Conservation (phyloP, 768 basidiomycete species). For the Amylocystis lapponica region DNA sequence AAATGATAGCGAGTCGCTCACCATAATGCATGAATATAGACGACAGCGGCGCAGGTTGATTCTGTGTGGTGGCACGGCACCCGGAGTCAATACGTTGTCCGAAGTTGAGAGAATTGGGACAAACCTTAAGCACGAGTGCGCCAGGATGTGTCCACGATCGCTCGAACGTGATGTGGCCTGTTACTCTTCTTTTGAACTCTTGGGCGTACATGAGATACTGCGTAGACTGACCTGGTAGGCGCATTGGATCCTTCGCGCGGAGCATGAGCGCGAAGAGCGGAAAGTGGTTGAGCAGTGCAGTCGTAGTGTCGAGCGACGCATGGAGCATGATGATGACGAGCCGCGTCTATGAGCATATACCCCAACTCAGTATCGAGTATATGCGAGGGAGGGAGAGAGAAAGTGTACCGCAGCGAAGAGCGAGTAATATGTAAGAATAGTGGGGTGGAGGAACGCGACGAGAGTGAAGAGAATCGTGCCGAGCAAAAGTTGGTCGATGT, state of each 20-base stretch:
- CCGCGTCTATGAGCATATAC: too few species aligned
- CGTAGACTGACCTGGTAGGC: conserved; percentile 67
- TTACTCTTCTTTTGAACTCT: too few species aligned
- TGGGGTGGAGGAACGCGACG: conserved; percentile 76
- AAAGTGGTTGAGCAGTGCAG: conserved; percentile 87
- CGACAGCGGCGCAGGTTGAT: conserved; percentile 13
- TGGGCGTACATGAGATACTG: too few species aligned
- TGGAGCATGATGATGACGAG: conserved; percentile 52
- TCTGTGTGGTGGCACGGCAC: too few species aligned
- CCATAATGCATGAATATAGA: conserved; percentile 19
- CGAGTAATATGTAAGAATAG: conserved; percentile 79
- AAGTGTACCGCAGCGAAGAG: conserved; percentile 62
- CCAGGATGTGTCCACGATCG: not conserved
- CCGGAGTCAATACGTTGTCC: too few species aligned
- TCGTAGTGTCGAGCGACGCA: conserved; percentile 53
- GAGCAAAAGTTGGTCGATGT: conserved; percentile 90
- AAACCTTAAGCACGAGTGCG: conserved; percentile 9
- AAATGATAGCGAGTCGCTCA: not conserved
- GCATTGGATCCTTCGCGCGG: conserved; percentile 73
- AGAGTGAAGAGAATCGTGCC: conserved; percentile 88
- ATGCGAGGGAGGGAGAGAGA: not conserved
- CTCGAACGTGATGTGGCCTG: not conserved
- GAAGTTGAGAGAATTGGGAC: not conserved
- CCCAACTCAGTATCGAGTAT: not conserved
- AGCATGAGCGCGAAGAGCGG: conserved; percentile 87